These are phyloP conservation scores for Cutaneotrichosporon arboriforme DNA, from an alignment of 1,284 basidiomycete species.

Conservation along the genomic window DNA sequence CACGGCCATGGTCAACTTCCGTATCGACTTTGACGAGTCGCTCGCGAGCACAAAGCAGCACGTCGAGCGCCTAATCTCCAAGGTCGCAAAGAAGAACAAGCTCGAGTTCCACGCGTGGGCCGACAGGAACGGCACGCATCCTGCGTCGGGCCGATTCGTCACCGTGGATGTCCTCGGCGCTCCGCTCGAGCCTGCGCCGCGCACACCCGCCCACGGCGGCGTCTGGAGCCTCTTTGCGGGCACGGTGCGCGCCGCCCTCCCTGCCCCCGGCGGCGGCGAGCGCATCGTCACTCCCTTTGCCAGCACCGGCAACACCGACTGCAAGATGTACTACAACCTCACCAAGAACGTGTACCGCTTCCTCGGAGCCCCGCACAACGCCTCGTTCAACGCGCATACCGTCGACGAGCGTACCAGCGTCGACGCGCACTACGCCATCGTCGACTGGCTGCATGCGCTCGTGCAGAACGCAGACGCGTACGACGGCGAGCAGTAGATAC, in stretches of 20 bases:
- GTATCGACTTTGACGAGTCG: slow-evolving; percentile 44
- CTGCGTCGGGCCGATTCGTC: slow-evolving; percentile 24
- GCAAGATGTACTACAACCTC: slow-evolving; percentile 47
- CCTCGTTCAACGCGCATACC: slow-evolving; percentile 32
- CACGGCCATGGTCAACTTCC: slow-evolving; percentile 40
- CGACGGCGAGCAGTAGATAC: slow-evolving; percentile 31
- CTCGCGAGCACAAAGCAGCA: slow-evolving; percentile 35
- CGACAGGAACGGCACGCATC: not conserved
- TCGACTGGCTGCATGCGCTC: slow-evolving; percentile 44
- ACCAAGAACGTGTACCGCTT: slow-evolving; percentile 44
- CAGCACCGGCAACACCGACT: slow-evolving; percentile 30
- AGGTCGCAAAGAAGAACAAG: slow-evolving; percentile 33
- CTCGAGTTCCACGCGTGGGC: slow-evolving; percentile 22
- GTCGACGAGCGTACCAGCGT: slow-evolving; percentile 42
- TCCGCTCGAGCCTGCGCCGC: slow-evolving; percentile 45
- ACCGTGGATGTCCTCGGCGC: slow-evolving; percentile 37
- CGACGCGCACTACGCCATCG: slow-evolving; percentile 23
- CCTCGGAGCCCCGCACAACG: slow-evolving; percentile 23
- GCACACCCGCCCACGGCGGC: slow-evolving; percentile 32
- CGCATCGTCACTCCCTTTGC: slow-evolving; percentile 40
- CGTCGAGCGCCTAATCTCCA: slow-evolving; percentile 22
- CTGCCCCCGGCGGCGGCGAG: slow-evolving; percentile 31
- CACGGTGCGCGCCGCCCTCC: slow-evolving; percentile 39
- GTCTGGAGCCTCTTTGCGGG: slow-evolving; percentile 48
- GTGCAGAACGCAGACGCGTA: slow-evolving; percentile 44